These are phyloP conservation scores for Yamadazyma blattariae DNA, from an alignment of 1,139 yeast genomes.

Conservation along the genomic window DNA sequence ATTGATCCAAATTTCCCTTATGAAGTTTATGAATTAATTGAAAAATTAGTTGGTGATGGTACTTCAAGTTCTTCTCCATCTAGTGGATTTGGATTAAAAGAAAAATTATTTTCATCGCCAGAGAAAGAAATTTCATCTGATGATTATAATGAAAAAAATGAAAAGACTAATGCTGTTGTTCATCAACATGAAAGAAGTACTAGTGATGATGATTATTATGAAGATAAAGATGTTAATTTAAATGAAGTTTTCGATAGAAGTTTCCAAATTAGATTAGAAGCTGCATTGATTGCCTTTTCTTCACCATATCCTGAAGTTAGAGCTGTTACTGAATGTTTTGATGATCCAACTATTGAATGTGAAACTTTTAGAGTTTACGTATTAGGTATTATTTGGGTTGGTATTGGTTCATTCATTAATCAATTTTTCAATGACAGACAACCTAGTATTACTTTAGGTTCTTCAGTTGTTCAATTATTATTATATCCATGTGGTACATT, in stretches of 20 bases:
- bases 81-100: neutral
- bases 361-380: conserved; percentile 56
- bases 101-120: neutral
- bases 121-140: conserved; percentile 16
- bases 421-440: conserved; percentile 56
- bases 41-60: conserved; percentile 8
- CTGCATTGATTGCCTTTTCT: too few relatives aligned
- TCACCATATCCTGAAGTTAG: too few relatives aligned
- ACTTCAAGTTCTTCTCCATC: too few relatives aligned
- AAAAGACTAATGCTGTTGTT: too few relatives aligned
- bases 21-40: conserved; percentile 12
- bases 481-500: too few relatives aligned
- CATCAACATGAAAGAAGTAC: too few relatives aligned
- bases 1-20: conserved; percentile 21
- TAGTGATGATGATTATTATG: too few relatives aligned
- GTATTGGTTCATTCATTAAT: conserved; percentile 55
- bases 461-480: conserved; percentile 55
- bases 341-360: conserved; percentile 38
- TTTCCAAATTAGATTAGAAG: conserved; percentile 34
- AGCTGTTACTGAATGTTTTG: too few relatives aligned
- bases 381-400: conserved; percentile 53
- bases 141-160: conserved; percentile 24
- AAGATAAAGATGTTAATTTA: conserved; percentile 1
- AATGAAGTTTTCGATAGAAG: conserved; percentile 18
- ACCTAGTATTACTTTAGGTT: conserved; percentile 45